Base-by-base conservation (phyloP, 1,284 basidiomycete species). In the Apiotrichum siamense region DNA sequence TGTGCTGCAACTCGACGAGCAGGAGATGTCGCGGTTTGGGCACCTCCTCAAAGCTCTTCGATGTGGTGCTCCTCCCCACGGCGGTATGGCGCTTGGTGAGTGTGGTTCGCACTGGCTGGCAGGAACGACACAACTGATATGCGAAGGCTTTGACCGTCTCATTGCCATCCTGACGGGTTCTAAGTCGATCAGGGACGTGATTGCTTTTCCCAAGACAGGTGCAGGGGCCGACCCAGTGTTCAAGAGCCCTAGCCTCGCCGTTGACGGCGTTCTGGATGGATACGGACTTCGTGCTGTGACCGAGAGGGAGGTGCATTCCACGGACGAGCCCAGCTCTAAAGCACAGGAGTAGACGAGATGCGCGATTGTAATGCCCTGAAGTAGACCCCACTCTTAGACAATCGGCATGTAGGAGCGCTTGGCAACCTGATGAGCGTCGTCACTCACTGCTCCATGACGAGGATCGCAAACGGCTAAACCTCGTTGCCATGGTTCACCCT, bases 41-140 rank as follows among this genome's bases (percentile, higher is more conserved):
- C 91, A 93, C 64, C 79, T 97, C 7, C 75, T 96, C 26, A 83
- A 88, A 62, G 93, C 92, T 4, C 78, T 97, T 46, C 78, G 79
- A 61, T 88, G 83, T 69, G 92, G 92, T 52, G 92, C 93, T 7
- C 93, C 92, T 12, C 92, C 92, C 55, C 92, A 97, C 74, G 92
- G 87, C n/a, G 92, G 92, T 37, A 87, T 97, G 49, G 92, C 92
- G 1, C 77, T 94, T 49, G 90, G 89, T 87, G 66, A 56, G 77
- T 74, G 10, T 2, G 21, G 17, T 23, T 4, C 9, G 18, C 17
- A n/a, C 2, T 26, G 23, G 42, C 44, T 29, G 31, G 39, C 44
- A 40, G 18, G 29, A 23, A 11, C 38, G 27, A 44, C 38, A 46
- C 44, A 27, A 3, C 49, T n/a, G n/a, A n/a, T n/a, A n/a, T n/a